Percentiles rank a stretch among this genome's conserved stretches.
Evolutionary conservation across 768 basidiomycete genomes (phyloP).

Genomic region (Candolleomyces eurysporus): DNA sequence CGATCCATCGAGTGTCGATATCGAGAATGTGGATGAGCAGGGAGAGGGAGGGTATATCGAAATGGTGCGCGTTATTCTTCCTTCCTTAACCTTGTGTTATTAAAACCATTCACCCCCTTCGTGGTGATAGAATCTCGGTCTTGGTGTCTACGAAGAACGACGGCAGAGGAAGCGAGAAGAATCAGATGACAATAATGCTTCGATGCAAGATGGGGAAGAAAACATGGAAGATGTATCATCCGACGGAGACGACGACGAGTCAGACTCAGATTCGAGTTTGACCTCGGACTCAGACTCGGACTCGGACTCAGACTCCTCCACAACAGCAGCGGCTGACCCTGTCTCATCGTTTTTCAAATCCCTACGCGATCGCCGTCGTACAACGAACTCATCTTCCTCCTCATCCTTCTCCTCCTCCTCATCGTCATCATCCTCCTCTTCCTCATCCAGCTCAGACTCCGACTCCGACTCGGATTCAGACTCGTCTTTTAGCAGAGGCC

Average conservation of each 20-base stretch:
- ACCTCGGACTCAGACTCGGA: background rate
- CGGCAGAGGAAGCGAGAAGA: constrained; percentile 14
- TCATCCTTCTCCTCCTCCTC: too few relatives aligned
- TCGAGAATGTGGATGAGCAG: constrained; percentile 57
- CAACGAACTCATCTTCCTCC: too few relatives aligned
- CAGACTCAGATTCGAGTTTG: background rate
- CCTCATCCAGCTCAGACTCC: constrained; percentile 18
- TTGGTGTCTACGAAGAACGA: constrained; percentile 57
- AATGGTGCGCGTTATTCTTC: constrained; percentile 44
- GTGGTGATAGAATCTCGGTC: constrained; percentile 53
- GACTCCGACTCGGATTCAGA: constrained; percentile 31
- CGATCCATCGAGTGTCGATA: constrained; percentile 62
- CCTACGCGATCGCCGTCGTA: background rate
- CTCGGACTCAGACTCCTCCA: background rate
- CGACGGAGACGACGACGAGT: constrained; percentile 22
- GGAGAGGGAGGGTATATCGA: constrained; percentile 53
- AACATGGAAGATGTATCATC: constrained; percentile 15
- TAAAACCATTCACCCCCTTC: constrained; percentile 4
- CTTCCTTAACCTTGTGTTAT: background rate
- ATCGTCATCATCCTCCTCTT: too few relatives aligned
- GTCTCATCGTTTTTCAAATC: background rate
- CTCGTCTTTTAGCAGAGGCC: constrained; percentile 19
- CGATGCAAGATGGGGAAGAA: background rate
- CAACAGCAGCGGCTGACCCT: background rate
- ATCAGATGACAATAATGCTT: constrained; percentile 23